Conservation (phyloP, 441 rosid species). For the Raphanus hybrid region DNA sequence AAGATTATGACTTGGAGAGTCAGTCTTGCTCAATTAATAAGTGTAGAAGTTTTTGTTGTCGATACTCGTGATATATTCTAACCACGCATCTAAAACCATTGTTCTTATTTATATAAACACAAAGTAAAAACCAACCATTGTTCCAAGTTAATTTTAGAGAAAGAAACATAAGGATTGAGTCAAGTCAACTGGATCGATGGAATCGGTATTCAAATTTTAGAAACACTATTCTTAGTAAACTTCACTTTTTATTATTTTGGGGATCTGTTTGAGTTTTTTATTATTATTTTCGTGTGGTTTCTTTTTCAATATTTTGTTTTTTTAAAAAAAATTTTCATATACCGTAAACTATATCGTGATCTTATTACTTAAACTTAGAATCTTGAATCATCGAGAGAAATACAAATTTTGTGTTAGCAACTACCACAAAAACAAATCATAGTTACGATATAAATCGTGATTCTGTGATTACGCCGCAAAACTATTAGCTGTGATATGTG, state of each 20-base stretch:
- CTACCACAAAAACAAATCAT: background rate
- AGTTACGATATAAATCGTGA: background rate
- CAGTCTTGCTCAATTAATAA: background rate
- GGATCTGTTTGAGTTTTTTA: background rate
- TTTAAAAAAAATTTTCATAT: background rate
- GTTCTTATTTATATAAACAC: conserved; percentile 1
- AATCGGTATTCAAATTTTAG: background rate
- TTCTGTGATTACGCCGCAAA: background rate
- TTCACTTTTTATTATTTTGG: background rate
- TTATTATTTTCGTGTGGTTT: background rate
- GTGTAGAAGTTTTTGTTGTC: background rate
- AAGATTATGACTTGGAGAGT: background rate
- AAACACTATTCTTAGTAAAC: background rate
- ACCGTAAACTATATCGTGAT: background rate
- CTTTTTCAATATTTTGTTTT: background rate
- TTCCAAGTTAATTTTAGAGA: conserved; percentile 5
- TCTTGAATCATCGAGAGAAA: background rate
- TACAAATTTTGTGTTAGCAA: background rate
- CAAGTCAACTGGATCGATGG: conserved; percentile 10
- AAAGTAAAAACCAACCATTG: background rate
- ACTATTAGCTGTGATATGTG: background rate
- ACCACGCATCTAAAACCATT: background rate
- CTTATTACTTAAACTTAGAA: background rate
- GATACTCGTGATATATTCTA: conserved; percentile 5
- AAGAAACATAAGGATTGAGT: conserved; percentile 9